Conservation (phyloP, 148 eudicot species). For the Beta vulgaris region DNA sequence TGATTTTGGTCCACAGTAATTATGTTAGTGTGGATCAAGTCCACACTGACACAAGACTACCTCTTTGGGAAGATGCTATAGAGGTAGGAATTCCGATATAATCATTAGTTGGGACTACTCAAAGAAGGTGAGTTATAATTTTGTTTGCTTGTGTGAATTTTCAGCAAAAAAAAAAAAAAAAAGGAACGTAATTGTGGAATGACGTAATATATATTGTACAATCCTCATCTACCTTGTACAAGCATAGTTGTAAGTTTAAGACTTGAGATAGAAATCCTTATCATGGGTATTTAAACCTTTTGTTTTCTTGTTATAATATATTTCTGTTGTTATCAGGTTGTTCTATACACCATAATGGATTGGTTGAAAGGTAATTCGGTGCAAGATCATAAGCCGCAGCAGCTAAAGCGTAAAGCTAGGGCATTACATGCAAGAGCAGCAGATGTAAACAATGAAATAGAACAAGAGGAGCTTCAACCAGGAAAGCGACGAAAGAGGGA, state of each 20-base stretch:
- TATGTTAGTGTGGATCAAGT: no score
- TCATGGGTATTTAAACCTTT: background rate
- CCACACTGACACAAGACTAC: no score
- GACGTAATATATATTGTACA: background rate
- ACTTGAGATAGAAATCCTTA: background rate
- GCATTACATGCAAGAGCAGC: conserved; percentile 20
- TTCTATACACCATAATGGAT: conserved; percentile 20
- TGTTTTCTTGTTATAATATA: background rate
- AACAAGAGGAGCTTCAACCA: conserved; percentile 28
- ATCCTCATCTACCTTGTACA: background rate
- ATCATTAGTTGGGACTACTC: no score
- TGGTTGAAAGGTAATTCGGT: conserved; percentile 16
- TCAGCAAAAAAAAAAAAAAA: no score
- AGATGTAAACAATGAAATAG: conserved; percentile 20
- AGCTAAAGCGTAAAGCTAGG: conserved; percentile 21
- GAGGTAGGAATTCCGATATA: no score
- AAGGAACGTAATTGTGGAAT: no score
- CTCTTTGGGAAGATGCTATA: no score
- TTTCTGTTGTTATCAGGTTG: background rate
- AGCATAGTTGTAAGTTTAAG: background rate
- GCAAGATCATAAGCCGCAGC: conserved; percentile 23
- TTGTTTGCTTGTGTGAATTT: background rate
- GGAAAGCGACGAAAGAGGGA: conserved; percentile 27
- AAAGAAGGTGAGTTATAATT: no score
- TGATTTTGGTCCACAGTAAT: no score